Evolutionary conservation across 1,284 basidiomycete species (phyloP).

Genomic region (Rhodotorula glutinis): DNA sequence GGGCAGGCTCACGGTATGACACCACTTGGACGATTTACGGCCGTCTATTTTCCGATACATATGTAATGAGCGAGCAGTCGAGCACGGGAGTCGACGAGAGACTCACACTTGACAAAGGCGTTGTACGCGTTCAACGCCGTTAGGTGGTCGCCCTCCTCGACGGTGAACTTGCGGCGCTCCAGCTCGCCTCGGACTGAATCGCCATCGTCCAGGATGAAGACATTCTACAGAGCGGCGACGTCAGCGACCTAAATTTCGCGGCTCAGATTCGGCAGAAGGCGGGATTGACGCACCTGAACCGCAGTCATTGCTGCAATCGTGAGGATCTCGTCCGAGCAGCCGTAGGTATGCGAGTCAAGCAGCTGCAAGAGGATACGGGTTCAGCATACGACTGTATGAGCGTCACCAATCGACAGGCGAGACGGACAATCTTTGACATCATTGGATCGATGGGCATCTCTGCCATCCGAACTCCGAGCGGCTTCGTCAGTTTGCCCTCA

Average conservation of each 20-base stretch:
- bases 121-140: slow-evolving; percentile 91
- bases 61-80: too few relatives aligned
- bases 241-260: not conserved
- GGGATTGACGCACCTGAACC: slow-evolving; percentile 61
- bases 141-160: slow-evolving; percentile 94
- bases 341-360: slow-evolving; percentile 74
- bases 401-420: not conserved
- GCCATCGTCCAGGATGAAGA: slow-evolving; percentile 83
- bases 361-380: slow-evolving; percentile 56
- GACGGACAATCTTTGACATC: slow-evolving; percentile 57
- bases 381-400: too few relatives aligned
- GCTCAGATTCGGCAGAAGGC: too few relatives aligned
- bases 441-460: slow-evolving; percentile 58
- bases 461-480: slow-evolving; percentile 56
- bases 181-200: slow-evolving; percentile 79
- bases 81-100: too few relatives aligned
- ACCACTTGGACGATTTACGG: slow-evolving; percentile 78
- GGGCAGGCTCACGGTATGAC: slow-evolving; percentile 56
- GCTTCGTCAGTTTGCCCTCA: slow-evolving; percentile 52
- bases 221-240: slow-evolving; percentile 62
- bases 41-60: slow-evolving; percentile 57
- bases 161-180: slow-evolving; percentile 88
- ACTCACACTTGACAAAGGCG: slow-evolving; percentile 63
- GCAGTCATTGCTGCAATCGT: slow-evolving; percentile 94
- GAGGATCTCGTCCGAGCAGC: slow-evolving; percentile 87